Conservation (phyloP, 2,329 filamentous ascomycete species). For the Pestalotiopsis sp. region DNA sequence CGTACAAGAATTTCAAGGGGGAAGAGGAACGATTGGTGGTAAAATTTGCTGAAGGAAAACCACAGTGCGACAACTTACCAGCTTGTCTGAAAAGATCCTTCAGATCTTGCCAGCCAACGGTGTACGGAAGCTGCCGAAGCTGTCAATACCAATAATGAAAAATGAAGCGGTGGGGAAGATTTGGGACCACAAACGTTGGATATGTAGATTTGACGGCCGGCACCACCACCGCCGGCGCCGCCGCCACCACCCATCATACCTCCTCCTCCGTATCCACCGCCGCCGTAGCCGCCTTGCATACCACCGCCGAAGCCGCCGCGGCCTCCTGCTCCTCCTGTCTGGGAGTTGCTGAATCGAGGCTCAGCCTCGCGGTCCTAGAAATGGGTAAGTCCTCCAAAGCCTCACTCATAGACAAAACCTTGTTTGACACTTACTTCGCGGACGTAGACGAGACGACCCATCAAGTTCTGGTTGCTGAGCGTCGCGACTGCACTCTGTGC, state of each 20-base stretch:
- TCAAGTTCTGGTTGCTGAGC: slow-evolving; percentile 98
- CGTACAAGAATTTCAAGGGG: neutral
- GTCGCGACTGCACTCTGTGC: slow-evolving; percentile 96
- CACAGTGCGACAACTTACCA: slow-evolving; percentile 60
- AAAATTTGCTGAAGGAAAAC: neutral
- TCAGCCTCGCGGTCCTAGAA: slow-evolving; percentile 92
- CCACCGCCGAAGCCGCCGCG: slow-evolving; percentile 57
- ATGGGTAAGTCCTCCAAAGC: slow-evolving; percentile 22
- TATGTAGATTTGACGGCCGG: slow-evolving; percentile 91
- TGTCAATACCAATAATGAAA: slow-evolving; percentile 28
- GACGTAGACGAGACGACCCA: slow-evolving; percentile 98
- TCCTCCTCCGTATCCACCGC: slow-evolving; percentile 54
- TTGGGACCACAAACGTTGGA: slow-evolving; percentile 82
- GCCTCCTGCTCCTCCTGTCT: slow-evolving; percentile 58
- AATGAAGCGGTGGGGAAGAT: slow-evolving; percentile 21
- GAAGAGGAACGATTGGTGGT: neutral
- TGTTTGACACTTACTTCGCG: slow-evolving; percentile 71
- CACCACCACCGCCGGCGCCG: slow-evolving; percentile 51
- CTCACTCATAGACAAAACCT: slow-evolving; percentile 13
- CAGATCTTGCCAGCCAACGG: slow-evolving; percentile 97
- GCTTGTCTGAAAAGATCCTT: slow-evolving; percentile 99
- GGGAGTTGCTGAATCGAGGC: slow-evolving; percentile 87
- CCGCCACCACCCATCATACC: slow-evolving; percentile 51
- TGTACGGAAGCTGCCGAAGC: slow-evolving; percentile 80
- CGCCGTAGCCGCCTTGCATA: slow-evolving; percentile 54